Percentiles rank a stretch among this genome's conserved stretches.
Evolutionary conservation across 2,329 filamentous ascomycete genomes (phyloP).

Genomic region (Colletotrichum aenigma): DNA sequence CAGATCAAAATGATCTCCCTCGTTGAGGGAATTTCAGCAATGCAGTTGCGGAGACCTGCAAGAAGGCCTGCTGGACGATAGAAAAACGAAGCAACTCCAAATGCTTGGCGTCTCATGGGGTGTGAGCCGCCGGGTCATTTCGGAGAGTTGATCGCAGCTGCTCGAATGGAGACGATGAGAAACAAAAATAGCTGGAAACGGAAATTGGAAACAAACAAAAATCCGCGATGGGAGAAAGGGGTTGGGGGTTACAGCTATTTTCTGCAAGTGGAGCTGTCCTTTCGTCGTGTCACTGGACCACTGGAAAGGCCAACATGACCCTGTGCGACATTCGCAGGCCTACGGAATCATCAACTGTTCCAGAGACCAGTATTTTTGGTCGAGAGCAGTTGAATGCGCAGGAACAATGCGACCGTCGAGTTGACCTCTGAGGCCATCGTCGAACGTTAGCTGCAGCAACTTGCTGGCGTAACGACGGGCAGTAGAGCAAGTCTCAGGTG

Average conservation of each 20-base stretch:
- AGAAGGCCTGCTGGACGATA: neutral
- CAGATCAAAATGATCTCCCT: neutral
- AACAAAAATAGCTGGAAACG: slow-evolving; percentile 3
- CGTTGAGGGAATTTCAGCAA: neutral
- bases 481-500: neutral
- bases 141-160: neutral
- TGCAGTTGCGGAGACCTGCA: neutral
- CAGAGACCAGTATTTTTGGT: neutral
- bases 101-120: slow-evolving; percentile 12
- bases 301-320: neutral
- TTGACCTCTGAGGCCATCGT: neutral
- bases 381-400: neutral
- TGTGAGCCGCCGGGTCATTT: neutral
- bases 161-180: neutral
- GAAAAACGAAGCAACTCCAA: neutral
- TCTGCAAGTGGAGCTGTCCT: neutral
- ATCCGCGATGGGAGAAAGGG: neutral
- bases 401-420: neutral
- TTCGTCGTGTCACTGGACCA: neutral
- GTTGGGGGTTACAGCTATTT: neutral
- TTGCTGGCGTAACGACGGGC: neutral
- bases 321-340: neutral
- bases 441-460: neutral
- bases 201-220: neutral
- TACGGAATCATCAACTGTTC: neutral